phyloP scores from a whole-genome alignment of 371 early-diverging fungal species.

The Mucor mucedo region DNA sequence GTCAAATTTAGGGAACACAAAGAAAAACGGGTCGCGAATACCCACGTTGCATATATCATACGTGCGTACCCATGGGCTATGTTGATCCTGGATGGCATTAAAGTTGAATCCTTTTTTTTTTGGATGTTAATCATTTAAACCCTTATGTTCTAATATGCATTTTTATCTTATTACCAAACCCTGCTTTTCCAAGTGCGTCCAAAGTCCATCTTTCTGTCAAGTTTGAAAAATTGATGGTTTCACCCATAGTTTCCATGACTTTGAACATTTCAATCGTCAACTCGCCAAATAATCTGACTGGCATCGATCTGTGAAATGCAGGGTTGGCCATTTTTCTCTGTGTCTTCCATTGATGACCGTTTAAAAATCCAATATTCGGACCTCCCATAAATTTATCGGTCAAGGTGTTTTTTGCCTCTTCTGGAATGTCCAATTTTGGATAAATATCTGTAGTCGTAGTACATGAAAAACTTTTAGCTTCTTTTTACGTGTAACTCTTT shows the following conservation, averaged over 20 bases:
- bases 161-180: slow-evolving; percentile 31
- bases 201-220: slow-evolving; percentile 39
- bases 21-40: slow-evolving; percentile 40
- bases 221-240: slow-evolving; percentile 24
- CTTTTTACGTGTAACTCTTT: neutral
- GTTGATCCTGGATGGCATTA: slow-evolving; percentile 25
- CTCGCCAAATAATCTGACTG: slow-evolving; percentile 38
- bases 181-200: slow-evolving; percentile 44
- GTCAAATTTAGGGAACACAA: slow-evolving; percentile 56
- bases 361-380: slow-evolving; percentile 11
- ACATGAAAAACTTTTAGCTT: too few relatives aligned
- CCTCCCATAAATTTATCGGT: slow-evolving; percentile 4
- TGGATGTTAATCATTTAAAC: too few relatives aligned
- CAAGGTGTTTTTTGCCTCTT: neutral
- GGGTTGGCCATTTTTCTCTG: slow-evolving; percentile 39
- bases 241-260: slow-evolving; percentile 22
- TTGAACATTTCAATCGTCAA: slow-evolving; percentile 31
- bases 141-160: too few relatives aligned
- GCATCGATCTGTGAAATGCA: slow-evolving; percentile 46
- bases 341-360: slow-evolving; percentile 24
- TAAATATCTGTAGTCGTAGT: too few relatives aligned
- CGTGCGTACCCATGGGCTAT: slow-evolving; percentile 30
- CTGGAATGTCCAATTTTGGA: slow-evolving; percentile 1
- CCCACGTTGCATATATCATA: slow-evolving; percentile 33
- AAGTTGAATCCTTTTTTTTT: slow-evolving; percentile 36